Percentiles rank a stretch among this genome's conserved stretches.
Conservation (phyloP, 139 green algal species). For the Chlamydomonas sp. region DNA sequence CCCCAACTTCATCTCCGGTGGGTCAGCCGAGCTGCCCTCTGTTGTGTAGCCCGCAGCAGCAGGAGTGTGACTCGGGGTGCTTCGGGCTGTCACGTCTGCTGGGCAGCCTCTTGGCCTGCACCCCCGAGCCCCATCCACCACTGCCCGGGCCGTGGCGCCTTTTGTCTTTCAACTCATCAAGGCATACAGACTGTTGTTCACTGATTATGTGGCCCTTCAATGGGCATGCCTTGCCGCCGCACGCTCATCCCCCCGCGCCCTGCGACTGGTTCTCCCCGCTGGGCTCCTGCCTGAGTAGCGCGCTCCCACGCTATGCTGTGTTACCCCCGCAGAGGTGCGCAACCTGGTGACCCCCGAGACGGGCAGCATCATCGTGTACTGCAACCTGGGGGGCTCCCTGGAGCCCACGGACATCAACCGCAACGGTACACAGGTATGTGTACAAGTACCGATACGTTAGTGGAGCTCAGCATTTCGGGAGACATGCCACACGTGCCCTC, state of each 20-base stretch:
- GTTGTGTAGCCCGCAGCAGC: too few species aligned
- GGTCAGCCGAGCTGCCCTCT: background rate
- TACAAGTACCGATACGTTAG: too few species aligned
- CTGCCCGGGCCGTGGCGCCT: background rate
- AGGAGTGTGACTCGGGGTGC: too few species aligned
- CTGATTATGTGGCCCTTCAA: background rate
- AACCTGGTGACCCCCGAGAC: background rate
- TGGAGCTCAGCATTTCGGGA: too few species aligned
- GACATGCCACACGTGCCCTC: too few species aligned
- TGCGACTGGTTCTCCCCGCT: background rate
- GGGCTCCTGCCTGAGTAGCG: background rate
- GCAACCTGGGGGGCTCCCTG: conserved; percentile 73
- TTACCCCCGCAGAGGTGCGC: background rate
- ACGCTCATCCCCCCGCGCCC: background rate
- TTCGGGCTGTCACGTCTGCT: background rate
- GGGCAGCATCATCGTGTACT: conserved; percentile 61
- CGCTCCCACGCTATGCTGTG: background rate
- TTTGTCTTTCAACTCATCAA: background rate
- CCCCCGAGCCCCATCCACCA: background rate
- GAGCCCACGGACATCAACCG: conserved; percentile 56
- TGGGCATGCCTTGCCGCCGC: background rate
- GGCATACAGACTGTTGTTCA: background rate
- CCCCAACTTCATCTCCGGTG: conserved; percentile 64
- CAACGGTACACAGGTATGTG: conserved; percentile 49
- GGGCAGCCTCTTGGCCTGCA: background rate